phyloP scores from a whole-genome alignment of 345 rosid genomes.

The Melaleuca alternifolia region DNA sequence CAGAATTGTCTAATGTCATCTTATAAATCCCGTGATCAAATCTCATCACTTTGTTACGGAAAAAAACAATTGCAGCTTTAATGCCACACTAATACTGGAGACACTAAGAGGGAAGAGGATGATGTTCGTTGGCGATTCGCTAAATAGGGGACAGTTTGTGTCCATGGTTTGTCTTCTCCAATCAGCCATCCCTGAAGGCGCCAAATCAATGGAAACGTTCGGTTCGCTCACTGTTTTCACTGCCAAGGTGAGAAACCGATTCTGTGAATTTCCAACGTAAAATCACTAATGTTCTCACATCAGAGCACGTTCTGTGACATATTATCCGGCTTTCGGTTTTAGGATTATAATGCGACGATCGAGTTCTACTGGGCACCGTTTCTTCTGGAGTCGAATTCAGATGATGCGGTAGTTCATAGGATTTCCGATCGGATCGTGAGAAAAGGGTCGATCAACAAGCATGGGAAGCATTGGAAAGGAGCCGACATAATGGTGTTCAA shows the following conservation, averaged over 20 bases:
- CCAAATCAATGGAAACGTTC: conserved; percentile 60
- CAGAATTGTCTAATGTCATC: background rate
- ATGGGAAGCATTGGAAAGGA: conserved; percentile 83
- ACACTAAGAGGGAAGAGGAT: conserved; percentile 77
- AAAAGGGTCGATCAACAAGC: conserved; percentile 82
- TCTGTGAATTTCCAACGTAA: background rate
- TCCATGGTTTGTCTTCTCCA: conserved; percentile 91
- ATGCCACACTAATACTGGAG: conserved; percentile 80
- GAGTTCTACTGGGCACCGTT: conserved; percentile 99
- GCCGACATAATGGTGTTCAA: conserved; percentile 77
- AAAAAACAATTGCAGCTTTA: conserved; percentile 40
- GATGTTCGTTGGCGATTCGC: conserved; percentile 95
- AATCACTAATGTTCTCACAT: background rate
- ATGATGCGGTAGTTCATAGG: conserved; percentile 63
- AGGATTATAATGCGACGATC: conserved; percentile 77
- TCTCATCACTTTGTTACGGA: background rate
- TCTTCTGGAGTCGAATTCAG: conserved; percentile 90
- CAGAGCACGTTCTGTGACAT: background rate
- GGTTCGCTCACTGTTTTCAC: conserved; percentile 81
- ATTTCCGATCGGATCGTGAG: conserved; percentile 75
- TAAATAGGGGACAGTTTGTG: conserved; percentile 81
- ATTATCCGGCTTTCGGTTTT: background rate
- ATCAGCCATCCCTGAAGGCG: conserved; percentile 43
- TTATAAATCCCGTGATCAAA: background rate
- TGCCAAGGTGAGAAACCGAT: conserved; percentile 38